phyloP scores from a whole-genome alignment of 2,329 filamentous ascomycete genomes.

The Pseudogymnoascus sp. region DNA sequence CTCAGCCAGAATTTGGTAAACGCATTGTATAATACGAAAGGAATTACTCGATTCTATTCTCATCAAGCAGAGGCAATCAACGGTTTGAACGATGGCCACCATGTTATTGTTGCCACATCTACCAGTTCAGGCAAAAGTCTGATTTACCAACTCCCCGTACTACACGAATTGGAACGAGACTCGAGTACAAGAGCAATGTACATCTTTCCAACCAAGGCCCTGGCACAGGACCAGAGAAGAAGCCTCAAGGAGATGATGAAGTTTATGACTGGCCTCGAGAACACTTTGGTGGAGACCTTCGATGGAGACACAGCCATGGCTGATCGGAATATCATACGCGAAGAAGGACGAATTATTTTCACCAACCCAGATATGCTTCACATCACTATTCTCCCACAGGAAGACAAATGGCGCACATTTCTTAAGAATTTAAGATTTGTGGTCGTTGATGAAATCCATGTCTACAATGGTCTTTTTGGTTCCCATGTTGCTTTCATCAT shows the following conservation, averaged over 20 bases:
- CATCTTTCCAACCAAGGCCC: constrained; percentile 93
- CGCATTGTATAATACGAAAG: constrained; percentile 84
- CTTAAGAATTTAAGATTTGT: constrained; percentile 86
- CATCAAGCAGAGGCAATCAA: constrained; percentile 96
- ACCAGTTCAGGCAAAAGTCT: constrained; percentile 95
- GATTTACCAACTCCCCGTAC: constrained; percentile 93
- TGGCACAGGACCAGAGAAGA: constrained; percentile 88
- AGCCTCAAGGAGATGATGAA: constrained; percentile 78
- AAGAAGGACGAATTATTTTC: constrained; percentile 87
- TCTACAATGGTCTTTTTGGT: constrained; percentile 92
- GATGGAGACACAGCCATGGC: constrained; percentile 88
- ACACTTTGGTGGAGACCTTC: constrained; percentile 80
- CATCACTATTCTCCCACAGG: constrained; percentile 84
- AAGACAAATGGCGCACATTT: constrained; percentile 81
- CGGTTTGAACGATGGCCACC: constrained; percentile 67
- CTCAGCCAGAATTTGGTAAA: constrained; percentile 92
- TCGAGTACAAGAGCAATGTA: constrained; percentile 79
- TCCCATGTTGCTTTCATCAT: constrained; percentile 94
- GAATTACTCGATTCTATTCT: constrained; percentile 77
- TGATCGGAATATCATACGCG: constrained; percentile 70
- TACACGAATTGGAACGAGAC: constrained; percentile 78
- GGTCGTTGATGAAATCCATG: constrained; percentile 86
- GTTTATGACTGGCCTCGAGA: constrained; percentile 71
- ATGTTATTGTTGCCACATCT: constrained; percentile 89
- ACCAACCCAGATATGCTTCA: constrained; percentile 99